Evolutionary conservation across 495 filamentous ascomycete species (phyloP).

Genomic region (Choiromyces venosus): DNA sequence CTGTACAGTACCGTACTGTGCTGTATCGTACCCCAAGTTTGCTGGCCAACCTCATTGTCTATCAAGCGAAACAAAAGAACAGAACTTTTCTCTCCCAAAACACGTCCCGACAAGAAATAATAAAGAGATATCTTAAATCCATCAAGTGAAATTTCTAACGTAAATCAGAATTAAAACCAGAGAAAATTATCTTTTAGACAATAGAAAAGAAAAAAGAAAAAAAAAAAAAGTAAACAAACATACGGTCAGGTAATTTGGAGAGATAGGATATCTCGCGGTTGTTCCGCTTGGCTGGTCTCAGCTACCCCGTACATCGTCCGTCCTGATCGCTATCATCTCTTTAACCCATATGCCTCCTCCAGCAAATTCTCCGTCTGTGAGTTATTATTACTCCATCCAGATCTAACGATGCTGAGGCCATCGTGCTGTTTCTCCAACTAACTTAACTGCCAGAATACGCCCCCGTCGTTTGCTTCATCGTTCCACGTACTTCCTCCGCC

Average conservation of each 20-base stretch:
- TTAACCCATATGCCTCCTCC: slow-evolving; percentile 39
- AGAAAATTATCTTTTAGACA: not conserved
- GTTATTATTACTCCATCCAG: slow-evolving; percentile 19
- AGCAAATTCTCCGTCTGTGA: slow-evolving; percentile 41
- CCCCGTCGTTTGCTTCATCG: slow-evolving; percentile 23
- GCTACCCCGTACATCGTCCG: slow-evolving; percentile 16
- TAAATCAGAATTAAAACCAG: not conserved
- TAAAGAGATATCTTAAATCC: not conserved
- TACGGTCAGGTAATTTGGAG: not conserved
- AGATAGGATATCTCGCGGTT: not conserved
- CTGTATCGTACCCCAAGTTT: not conserved
- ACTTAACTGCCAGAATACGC: slow-evolving; percentile 26
- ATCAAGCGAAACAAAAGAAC: not conserved
- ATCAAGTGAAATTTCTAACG: not conserved
- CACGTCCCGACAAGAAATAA: not conserved
- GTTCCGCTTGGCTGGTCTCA: slow-evolving; percentile 19
- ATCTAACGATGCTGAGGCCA: slow-evolving; percentile 17
- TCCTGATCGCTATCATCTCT: slow-evolving; percentile 31
- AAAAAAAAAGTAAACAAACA: not conserved
- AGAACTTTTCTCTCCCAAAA: not conserved
- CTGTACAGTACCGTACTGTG: not conserved
- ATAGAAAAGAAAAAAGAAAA: not conserved
- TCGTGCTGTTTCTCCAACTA: slow-evolving; percentile 14
- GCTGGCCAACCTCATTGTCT: not conserved
- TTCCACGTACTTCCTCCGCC: slow-evolving; percentile 19